Conservation (phyloP, 345 rosid species). For the Dimocarpus longan region DNA sequence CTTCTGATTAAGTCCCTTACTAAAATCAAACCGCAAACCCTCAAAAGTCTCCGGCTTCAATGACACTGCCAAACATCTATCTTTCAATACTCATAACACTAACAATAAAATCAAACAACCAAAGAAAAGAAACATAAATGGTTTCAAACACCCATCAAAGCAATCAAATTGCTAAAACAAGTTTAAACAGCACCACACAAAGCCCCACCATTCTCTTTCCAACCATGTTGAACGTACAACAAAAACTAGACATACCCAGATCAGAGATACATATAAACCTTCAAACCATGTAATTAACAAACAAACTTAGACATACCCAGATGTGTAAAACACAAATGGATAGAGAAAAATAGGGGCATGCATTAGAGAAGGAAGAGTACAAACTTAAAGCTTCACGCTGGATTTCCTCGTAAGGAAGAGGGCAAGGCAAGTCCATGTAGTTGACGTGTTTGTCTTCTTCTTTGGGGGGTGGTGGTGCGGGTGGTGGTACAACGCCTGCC, state of each 20-base stretch:
- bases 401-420: conserved; percentile 88
- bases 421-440: conserved; percentile 81
- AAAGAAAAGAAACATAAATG: neutral
- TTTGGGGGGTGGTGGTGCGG: conserved; percentile 28
- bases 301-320: neutral
- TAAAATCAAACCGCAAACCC: conserved; percentile 95
- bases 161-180: neutral
- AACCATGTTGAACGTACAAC: neutral
- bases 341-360: neutral
- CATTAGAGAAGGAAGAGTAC: conserved; percentile 25
- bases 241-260: neutral
- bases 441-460: conserved; percentile 55
- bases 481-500: conserved; percentile 59
- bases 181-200: neutral
- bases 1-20: conserved; percentile 80
- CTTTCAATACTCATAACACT: neutral
- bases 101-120: neutral
- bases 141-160: neutral
- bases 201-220: neutral
- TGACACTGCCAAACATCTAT: conserved; percentile 66
- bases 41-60: conserved; percentile 90
- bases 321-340: neutral
- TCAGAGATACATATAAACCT: neutral
- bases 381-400: conserved; percentile 92
- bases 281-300: neutral